Evolutionary conservation across 345 rosid genomes (phyloP).

Genomic region (Lepidium aucheri): DNA sequence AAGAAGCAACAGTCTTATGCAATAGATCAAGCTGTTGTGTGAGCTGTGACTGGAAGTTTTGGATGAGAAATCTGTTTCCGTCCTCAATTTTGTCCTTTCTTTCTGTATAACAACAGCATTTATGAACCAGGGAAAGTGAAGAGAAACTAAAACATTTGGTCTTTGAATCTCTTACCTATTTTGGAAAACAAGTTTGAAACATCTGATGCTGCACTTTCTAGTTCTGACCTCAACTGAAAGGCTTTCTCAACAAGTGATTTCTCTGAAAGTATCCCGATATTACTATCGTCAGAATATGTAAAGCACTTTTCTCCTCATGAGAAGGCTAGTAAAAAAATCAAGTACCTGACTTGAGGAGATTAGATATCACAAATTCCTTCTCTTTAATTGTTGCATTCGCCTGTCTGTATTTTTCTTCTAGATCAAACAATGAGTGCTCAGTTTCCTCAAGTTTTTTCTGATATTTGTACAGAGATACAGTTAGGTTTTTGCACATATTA

Average conservation of each 20-base stretch:
- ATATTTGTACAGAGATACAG: slow-evolving; percentile 14
- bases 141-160: neutral
- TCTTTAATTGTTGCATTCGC: slow-evolving; percentile 90
- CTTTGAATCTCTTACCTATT: slow-evolving; percentile 46
- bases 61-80: slow-evolving; percentile 62
- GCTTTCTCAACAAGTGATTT: slow-evolving; percentile 79
- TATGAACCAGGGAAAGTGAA: slow-evolving; percentile 1
- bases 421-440: slow-evolving; percentile 68
- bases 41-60: slow-evolving; percentile 71
- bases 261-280: slow-evolving; percentile 37
- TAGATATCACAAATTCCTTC: slow-evolving; percentile 78
- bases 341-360: slow-evolving; percentile 86
- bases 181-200: slow-evolving; percentile 79
- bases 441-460: slow-evolving; percentile 92
- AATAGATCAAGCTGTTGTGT: slow-evolving; percentile 78
- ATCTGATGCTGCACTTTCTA: slow-evolving; percentile 84
- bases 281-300: neutral
- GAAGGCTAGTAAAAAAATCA: neutral
- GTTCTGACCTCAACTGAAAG: slow-evolving; percentile 73
- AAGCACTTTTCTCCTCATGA: neutral
- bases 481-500: slow-evolving; percentile 10
- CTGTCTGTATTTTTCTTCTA: slow-evolving; percentile 88
- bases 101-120: slow-evolving; percentile 43
- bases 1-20: slow-evolving; percentile 81
- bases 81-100: slow-evolving; percentile 93